A percentile compares a stretch with the other conserved stretches of the same genome.
These are phyloP conservation scores for Eudorina sp. DNA, from an alignment of 139 green algal genomes.

Conservation along the genomic window DNA sequence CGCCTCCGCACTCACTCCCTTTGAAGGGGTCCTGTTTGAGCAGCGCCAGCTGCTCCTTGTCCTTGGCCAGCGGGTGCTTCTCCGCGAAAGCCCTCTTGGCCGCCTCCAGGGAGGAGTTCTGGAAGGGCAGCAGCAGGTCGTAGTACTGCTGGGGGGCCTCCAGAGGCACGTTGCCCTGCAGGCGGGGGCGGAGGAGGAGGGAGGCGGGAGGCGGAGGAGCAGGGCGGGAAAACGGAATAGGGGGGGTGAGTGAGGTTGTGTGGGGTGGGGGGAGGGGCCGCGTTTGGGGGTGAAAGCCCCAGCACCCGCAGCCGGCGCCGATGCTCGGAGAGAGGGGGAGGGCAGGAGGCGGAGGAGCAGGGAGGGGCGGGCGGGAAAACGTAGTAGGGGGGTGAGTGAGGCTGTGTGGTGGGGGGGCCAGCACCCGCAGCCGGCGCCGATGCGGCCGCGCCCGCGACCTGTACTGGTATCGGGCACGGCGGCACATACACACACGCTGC, in stretches of 20 bases:
- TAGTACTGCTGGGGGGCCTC: slow-evolving; percentile 58
- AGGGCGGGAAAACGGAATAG: background rate
- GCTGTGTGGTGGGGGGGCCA: no score
- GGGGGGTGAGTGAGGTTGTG: no score
- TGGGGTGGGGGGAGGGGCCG: background rate
- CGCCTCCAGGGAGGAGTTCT: slow-evolving; percentile 72
- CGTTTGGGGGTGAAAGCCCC: background rate
- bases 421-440: no score
- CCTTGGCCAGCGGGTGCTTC: slow-evolving; percentile 79
- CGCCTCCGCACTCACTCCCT: background rate
- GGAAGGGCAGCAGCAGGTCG: slow-evolving; percentile 63
- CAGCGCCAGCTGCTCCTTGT: slow-evolving; percentile 52
- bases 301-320: no score
- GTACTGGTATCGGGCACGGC: no score
- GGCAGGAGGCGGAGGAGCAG: no score
- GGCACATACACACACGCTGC: no score
- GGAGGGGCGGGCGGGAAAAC: no score
- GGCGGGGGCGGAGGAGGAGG: background rate
- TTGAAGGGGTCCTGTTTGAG: slow-evolving; percentile 57
- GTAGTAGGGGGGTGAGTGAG: no score
- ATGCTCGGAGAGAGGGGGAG: no score
- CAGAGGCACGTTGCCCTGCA: slow-evolving; percentile 53
- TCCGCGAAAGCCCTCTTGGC: slow-evolving; percentile 80
- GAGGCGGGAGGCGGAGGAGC: background rate
- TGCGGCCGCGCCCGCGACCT: no score